Conservation (phyloP, 352 stramenopile genomes). For the Thraustochytrium striatum region DNA sequence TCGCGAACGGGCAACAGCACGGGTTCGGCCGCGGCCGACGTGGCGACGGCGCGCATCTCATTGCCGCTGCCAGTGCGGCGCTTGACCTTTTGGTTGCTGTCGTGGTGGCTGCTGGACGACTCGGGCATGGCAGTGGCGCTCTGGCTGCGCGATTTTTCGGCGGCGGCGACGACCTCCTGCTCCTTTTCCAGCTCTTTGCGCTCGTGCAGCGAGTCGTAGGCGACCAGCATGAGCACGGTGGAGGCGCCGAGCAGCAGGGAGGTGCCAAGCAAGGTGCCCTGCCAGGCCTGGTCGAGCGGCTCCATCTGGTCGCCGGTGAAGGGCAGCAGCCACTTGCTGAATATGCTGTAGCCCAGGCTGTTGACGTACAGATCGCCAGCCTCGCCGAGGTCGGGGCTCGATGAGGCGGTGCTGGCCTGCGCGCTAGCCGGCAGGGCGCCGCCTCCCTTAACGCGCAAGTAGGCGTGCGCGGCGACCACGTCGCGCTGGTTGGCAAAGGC, state of each 20-base stretch:
- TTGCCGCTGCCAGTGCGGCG: too few relatives aligned
- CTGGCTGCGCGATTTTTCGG: too few relatives aligned
- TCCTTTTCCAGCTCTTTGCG: too few relatives aligned
- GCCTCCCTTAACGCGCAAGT: slow-evolving; percentile 39
- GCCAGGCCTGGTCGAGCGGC: slow-evolving; percentile 38
- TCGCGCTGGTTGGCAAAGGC: slow-evolving; percentile 38
- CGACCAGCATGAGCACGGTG: slow-evolving; percentile 1
- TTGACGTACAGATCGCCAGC: neutral
- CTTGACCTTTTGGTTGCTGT: too few relatives aligned
- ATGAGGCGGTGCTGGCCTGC: neutral
- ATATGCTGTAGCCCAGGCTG: slow-evolving; percentile 14
- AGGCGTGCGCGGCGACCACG: slow-evolving; percentile 19
- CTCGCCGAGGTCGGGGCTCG: neutral
- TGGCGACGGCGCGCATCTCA: too few relatives aligned
- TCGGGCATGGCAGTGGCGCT: too few relatives aligned
- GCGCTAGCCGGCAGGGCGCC: too few relatives aligned
- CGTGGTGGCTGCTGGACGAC: too few relatives aligned
- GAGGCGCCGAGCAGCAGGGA: neutral
- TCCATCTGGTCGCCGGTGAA: slow-evolving; percentile 27
- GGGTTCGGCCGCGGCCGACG: too few relatives aligned
- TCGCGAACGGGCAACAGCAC: too few relatives aligned
- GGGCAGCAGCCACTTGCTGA: slow-evolving; percentile 2
- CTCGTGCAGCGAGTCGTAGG: slow-evolving; percentile 14
- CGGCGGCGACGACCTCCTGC: too few relatives aligned
- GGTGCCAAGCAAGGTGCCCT: slow-evolving; percentile 22